Evolutionary conservation across 1,139 yeast species (phyloP).

Genomic region (Blastobotrys buckinghamii): DNA sequence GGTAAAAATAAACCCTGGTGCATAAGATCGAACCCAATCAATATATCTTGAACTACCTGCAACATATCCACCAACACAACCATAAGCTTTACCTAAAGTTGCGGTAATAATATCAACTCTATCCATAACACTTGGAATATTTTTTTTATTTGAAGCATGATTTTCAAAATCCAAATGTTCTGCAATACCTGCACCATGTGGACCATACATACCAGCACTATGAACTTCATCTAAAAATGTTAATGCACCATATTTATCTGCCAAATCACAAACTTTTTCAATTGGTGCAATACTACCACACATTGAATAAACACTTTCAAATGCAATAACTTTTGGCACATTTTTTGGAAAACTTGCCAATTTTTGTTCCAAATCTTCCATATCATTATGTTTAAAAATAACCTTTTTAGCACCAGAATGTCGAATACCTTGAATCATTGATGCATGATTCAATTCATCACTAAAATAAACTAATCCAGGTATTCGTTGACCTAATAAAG

Average conservation of each 20-base stretch:
- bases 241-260: constrained; percentile 94
- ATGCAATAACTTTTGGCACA: constrained; percentile 90
- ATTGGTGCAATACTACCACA: constrained; percentile 97
- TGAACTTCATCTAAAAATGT: constrained; percentile 98
- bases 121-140: constrained; percentile 58
- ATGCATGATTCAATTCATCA: constrained; percentile 92
- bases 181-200: constrained; percentile 99
- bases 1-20: constrained; percentile 97
- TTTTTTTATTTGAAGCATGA: constrained; percentile 42
- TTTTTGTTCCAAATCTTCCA: constrained; percentile 69
- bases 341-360: constrained; percentile 75
- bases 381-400: constrained; percentile 85
- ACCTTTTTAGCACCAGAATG: constrained; percentile 88
- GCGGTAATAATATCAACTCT: constrained; percentile 96
- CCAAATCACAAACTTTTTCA: constrained; percentile 86
- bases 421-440: constrained; percentile 93
- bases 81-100: constrained; percentile 94
- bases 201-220: constrained; percentile 98
- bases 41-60: constrained; percentile 80
- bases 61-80: constrained; percentile 95
- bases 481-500: constrained; percentile 84
- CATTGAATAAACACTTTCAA: constrained; percentile 97
- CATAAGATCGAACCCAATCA: constrained; percentile 94
- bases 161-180: constrained; percentile 88
- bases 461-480: constrained; percentile 87